These are phyloP conservation scores for Globisporangium spiculum DNA, from an alignment of 352 stramenopile genomes.

Conservation along the genomic window DNA sequence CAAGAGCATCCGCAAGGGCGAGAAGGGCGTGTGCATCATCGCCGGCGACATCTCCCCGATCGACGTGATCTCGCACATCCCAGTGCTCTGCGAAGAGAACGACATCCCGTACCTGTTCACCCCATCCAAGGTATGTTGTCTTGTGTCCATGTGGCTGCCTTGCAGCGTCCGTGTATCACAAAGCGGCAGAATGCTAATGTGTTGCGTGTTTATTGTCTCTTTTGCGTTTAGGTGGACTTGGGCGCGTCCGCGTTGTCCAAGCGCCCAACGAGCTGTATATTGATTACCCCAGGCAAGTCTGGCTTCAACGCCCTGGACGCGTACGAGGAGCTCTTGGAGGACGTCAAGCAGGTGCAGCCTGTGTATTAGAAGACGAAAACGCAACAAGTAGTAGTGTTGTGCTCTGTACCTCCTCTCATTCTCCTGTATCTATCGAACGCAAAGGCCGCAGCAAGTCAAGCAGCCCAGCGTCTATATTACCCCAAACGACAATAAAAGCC, in stretches of 20 bases:
- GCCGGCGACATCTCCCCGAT: conserved; percentile 99
- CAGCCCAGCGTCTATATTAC: conserved; percentile 14
- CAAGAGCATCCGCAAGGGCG: conserved; percentile 96
- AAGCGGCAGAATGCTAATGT: neutral
- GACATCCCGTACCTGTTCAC: conserved; percentile 99
- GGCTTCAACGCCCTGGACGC: conserved; percentile 87
- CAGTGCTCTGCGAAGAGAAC: conserved; percentile 98
- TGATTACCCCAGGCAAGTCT: conserved; percentile 93
- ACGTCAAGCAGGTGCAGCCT: conserved; percentile 87
- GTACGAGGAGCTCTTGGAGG: conserved; percentile 88
- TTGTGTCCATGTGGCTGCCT: neutral
- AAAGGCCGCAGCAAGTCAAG: conserved; percentile 9
- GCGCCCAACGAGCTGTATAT: conserved; percentile 97
- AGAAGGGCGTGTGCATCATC: conserved; percentile 98
- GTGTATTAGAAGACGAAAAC: conserved; percentile 60
- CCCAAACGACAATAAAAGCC: conserved; percentile 9
- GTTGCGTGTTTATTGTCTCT: conserved; percentile 5
- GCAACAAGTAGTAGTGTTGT: conserved; percentile 22
- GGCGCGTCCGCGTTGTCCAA: conserved; percentile 97
- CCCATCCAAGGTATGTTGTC: conserved; percentile 86
- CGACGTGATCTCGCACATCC: conserved; percentile 99
- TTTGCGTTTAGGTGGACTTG: conserved; percentile 75
- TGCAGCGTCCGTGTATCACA: neutral
- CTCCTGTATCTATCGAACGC: conserved; percentile 25
- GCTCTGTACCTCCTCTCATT: conserved; percentile 8